phyloP scores from a whole-genome alignment of 139 green algal genomes.

The Pleodorina starrii region DNA sequence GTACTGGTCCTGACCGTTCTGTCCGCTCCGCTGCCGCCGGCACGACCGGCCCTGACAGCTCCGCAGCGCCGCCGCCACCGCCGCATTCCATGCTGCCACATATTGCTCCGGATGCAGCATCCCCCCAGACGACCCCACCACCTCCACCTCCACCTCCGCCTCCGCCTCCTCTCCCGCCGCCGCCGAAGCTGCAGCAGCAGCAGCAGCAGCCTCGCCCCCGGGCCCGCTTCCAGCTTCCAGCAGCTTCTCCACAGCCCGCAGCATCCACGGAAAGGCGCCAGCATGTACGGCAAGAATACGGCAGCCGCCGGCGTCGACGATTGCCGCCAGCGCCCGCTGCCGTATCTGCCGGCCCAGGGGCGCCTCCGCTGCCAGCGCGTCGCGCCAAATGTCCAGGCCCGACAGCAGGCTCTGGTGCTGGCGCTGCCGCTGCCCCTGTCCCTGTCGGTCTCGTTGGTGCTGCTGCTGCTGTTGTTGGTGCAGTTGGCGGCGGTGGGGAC shows the following conservation, averaged over 20 bases:
- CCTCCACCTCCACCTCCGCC: background rate
- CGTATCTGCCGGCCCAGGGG: background rate
- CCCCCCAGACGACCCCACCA: background rate
- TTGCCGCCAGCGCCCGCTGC: background rate
- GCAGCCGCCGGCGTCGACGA: background rate
- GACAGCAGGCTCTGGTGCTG: background rate
- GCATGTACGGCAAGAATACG: conserved; percentile 31
- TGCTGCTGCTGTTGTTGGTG: too few relatives aligned
- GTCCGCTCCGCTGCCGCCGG: background rate
- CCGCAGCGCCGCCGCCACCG: background rate
- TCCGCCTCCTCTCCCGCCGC: background rate
- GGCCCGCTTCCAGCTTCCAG: background rate
- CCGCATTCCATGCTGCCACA: conserved; percentile 28
- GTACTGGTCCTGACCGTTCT: background rate
- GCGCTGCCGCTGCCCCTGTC: background rate
- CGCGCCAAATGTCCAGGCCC: conserved; percentile 1
- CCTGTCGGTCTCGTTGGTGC: too few relatives aligned
- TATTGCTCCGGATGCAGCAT: background rate
- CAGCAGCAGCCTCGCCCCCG: too few relatives aligned
- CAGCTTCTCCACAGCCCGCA: conserved; percentile 8
- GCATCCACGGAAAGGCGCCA: conserved; percentile 31
- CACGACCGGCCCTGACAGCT: background rate
- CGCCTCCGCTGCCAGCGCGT: background rate
- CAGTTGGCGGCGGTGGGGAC: too few relatives aligned
- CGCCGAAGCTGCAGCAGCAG: too few relatives aligned